Base-by-base conservation (phyloP, 31 red algal genomes). In the Porphyra umbilicalis region DNA sequence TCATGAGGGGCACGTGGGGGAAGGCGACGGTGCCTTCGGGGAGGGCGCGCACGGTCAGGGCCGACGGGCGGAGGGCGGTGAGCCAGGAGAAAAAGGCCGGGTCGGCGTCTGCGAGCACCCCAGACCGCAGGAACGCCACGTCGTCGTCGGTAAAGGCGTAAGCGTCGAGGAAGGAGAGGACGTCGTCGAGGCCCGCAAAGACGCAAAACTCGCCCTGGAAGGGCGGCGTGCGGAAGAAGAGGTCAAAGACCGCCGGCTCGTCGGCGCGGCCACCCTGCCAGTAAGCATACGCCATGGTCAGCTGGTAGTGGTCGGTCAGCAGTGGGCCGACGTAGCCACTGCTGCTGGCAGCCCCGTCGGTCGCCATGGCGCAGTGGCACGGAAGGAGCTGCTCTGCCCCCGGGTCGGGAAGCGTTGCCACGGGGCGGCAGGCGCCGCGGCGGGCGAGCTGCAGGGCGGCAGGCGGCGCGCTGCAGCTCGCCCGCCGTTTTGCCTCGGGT, bases 201-300 rank as follows among this genome's bases (percentile, higher is more conserved):
- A 97, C 81, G 38, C 81, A 81, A 36, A 80, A 94, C 33, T 81
- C 81, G 46, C 83, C 84, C 6, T 78, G 57, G 75, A 94, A 94
- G 33, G 75, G 75, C 0, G 68, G 68, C 8, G 37, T 32, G 76
- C 35, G 82, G 78, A 35, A 79, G 78, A 79, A 89, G 68, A 94
- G 76, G 80, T 97, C 88, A 83, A 97, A 97, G 8, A 76, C 75
- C 13, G 92, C 82, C 25, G 40, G 79, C 37, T 79, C 6, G 15
- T 35, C 29, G 75, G 89, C 79, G 33, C 80, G 40, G 8, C 89
- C 85, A 32, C 88, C 79, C n/a, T 85, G 79, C 84, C 87, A 97
- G 74, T 94, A 87, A 32, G 81, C 80, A 76, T 97, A 97, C 29
- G 95, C 92, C 95, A 97, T 97, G 75, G 89, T 89, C 32, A 97